A percentile compares a stretch with the other conserved stretches of the same genome.
phyloP scores from a whole-genome alignment of 1,139 yeast species.

The Candida tetrigidarum region DNA sequence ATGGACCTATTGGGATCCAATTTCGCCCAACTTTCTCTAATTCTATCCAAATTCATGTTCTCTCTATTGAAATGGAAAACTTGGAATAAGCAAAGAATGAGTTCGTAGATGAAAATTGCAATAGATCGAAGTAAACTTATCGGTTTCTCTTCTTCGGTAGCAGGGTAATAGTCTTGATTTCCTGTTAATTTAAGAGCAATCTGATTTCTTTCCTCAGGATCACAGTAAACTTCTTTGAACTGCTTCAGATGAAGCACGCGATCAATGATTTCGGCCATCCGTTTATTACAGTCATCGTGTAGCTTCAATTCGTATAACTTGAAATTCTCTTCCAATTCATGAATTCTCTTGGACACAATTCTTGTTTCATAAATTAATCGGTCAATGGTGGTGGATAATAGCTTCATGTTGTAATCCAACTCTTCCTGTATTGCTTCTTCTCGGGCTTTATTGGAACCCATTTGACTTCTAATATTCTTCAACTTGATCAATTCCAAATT shows the following conservation, averaged over 20 bases:
- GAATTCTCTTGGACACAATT: conserved; percentile 69
- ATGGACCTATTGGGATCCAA: conserved; percentile 49
- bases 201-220: conserved; percentile 32
- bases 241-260: conserved; percentile 40
- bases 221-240: conserved; percentile 36
- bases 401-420: conserved; percentile 56
- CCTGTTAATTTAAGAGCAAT: conserved; percentile 33
- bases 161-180: conserved; percentile 16
- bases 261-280: conserved; percentile 34
- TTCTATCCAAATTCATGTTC: conserved; percentile 49
- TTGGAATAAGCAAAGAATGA: conserved; percentile 33
- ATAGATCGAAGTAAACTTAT: conserved; percentile 26
- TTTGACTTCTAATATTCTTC: conserved; percentile 30
- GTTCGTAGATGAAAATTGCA: conserved; percentile 35
- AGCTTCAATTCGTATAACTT: conserved; percentile 49
- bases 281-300: conserved; percentile 31
- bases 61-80: conserved; percentile 41
- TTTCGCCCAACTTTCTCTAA: conserved; percentile 45
- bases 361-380: conserved; percentile 81
- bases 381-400: conserved; percentile 72
- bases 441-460: conserved; percentile 33
- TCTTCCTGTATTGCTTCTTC: conserved; percentile 36
- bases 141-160: conserved; percentile 9
- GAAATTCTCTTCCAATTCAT: conserved; percentile 77
- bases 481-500: conserved; percentile 38